Percentiles rank a stretch among this genome's conserved stretches.
Evolutionary conservation across 129 eudicot genomes (phyloP).

Genomic region (Saussurea involucrata): DNA sequence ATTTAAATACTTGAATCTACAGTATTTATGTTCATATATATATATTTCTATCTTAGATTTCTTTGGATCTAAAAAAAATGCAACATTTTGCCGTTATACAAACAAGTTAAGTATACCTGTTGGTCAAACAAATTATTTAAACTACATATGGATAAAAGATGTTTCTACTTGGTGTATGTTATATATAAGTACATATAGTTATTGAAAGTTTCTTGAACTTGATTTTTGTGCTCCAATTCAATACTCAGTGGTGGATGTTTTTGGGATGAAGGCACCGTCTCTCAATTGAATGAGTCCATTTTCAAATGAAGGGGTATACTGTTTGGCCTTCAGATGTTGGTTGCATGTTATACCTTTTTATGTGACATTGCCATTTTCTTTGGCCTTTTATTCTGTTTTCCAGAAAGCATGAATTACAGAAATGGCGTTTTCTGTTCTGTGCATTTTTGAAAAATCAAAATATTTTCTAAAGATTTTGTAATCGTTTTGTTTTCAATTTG

Average conservation of each 20-base stretch:
- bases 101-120: neutral
- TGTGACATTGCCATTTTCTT: too few relatives aligned
- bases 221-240: too few relatives aligned
- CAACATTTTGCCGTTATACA: neutral
- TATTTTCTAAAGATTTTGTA: neutral
- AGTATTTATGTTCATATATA: neutral
- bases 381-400: too few relatives aligned
- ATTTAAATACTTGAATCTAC: neutral
- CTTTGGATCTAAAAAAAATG: neutral
- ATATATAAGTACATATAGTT: too few relatives aligned
- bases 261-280: too few relatives aligned
- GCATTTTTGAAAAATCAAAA: neutral
- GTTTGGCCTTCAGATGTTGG: too few relatives aligned
- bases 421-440: too few relatives aligned
- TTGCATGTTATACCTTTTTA: too few relatives aligned
- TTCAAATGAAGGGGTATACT: too few relatives aligned
- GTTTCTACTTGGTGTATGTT: neutral
- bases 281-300: too few relatives aligned
- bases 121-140: neutral
- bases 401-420: too few relatives aligned
- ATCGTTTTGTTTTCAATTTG: too few relatives aligned
- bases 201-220: neutral
- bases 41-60: neutral
- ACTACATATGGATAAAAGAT: neutral
- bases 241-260: neutral